These are phyloP conservation scores for Brassica incana DNA, from an alignment of 345 rosid genomes.

Conservation along the genomic window DNA sequence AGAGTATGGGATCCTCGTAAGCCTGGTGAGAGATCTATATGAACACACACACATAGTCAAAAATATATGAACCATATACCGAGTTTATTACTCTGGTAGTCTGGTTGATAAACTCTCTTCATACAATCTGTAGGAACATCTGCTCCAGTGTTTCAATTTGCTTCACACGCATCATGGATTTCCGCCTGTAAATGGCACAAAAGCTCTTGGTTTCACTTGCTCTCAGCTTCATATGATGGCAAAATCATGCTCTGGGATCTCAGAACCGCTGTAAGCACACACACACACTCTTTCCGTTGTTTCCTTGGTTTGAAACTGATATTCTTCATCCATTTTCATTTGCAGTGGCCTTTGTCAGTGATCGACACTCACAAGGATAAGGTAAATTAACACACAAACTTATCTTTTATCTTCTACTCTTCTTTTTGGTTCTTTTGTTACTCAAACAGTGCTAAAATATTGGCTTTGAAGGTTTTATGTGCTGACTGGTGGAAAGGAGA, in stretches of 20 bases:
- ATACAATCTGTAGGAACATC: conserved; percentile 62
- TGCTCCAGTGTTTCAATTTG: conserved; percentile 80
- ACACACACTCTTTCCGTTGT: conserved; percentile 1
- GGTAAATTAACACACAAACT: conserved; percentile 41
- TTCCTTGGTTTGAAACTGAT: not conserved
- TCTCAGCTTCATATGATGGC: conserved; percentile 94
- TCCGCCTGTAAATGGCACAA: conserved; percentile 93
- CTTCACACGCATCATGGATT: conserved; percentile 91
- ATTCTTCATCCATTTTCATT: conserved; percentile 35
- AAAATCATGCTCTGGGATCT: conserved; percentile 98
- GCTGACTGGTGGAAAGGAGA: conserved; percentile 98
- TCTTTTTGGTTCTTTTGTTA: not conserved
- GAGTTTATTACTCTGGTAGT: not conserved
- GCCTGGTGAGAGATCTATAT: conserved; percentile 56
- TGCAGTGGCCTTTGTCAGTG: conserved; percentile 93
- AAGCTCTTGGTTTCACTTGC: conserved; percentile 75
- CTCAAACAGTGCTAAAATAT: not conserved
- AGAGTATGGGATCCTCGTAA: conserved; percentile 98
- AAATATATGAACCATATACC: conserved; percentile 16
- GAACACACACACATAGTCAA: not conserved
- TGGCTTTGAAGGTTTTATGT: conserved; percentile 54
- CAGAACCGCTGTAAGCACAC: conserved; percentile 83
- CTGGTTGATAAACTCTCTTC: not conserved
- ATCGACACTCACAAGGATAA: conserved; percentile 82
- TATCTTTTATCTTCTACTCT: not conserved